phyloP scores from a whole-genome alignment of 306 rosid species.

The Hippophae tibetana region DNA sequence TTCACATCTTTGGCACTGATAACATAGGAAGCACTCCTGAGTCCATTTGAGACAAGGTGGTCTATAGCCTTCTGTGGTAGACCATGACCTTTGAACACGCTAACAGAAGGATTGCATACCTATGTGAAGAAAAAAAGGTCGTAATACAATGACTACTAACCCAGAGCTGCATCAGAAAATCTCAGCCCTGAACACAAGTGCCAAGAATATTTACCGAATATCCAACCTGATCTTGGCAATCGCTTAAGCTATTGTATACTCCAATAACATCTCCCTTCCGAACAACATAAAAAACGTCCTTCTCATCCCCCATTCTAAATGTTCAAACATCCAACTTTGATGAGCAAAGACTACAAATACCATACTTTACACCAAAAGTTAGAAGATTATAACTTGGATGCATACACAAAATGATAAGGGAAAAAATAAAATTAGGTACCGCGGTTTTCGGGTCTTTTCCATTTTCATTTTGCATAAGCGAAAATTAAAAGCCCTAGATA shows the following conservation, averaged over 20 bases:
- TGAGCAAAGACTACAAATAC: conserved; percentile 18
- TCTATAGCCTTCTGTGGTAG: conserved; percentile 54
- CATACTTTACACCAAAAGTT: background rate
- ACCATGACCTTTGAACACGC: conserved; percentile 57
- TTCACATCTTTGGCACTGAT: conserved; percentile 43
- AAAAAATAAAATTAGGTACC: too few species aligned
- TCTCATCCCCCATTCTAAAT: conserved; percentile 57
- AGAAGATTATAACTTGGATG: too few species aligned
- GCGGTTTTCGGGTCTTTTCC: too few species aligned
- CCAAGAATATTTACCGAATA: conserved; percentile 30
- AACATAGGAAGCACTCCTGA: conserved; percentile 54
- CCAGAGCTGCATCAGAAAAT: background rate
- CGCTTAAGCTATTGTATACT: conserved; percentile 51
- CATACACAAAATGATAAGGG: too few species aligned
- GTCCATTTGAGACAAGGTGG: conserved; percentile 57
- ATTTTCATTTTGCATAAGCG: too few species aligned
- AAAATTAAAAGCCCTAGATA: too few species aligned
- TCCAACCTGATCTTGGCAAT: conserved; percentile 42
- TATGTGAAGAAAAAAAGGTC: conserved; percentile 17
- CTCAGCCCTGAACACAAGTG: background rate
- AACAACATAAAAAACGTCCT: conserved; percentile 61
- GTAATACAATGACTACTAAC: background rate
- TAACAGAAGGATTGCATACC: conserved; percentile 40
- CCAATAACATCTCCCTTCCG: conserved; percentile 69
- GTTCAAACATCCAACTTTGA: conserved; percentile 2